phyloP scores from a whole-genome alignment of 371 early-diverging fungal genomes.

The Apophysomyces sp. region DNA sequence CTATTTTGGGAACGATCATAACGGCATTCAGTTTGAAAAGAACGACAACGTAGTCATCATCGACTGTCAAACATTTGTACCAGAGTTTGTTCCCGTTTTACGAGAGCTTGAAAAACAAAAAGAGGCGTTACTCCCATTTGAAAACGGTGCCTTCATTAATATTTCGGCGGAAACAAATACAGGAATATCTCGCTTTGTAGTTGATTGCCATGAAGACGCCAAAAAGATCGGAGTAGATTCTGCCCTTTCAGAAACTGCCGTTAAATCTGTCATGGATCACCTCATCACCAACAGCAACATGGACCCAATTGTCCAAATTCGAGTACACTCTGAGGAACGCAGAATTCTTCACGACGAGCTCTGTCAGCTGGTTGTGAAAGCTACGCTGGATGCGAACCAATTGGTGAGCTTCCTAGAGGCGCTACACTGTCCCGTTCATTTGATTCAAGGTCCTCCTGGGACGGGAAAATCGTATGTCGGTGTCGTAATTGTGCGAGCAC shows the following conservation, averaged over 20 bases:
- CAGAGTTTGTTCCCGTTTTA: neutral
- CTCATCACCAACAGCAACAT: neutral
- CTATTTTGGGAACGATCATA: neutral
- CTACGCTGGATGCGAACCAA: neutral
- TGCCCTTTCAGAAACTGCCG: neutral
- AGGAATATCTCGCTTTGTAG: neutral
- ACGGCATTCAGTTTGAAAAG: neutral
- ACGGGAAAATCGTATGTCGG: neutral
- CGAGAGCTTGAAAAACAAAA: neutral
- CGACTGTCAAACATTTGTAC: neutral
- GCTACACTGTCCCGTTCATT: neutral
- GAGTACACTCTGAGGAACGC: neutral
- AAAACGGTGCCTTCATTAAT: neutral
- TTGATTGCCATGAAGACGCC: neutral
- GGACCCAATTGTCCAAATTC: neutral
- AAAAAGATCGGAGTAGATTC: neutral
- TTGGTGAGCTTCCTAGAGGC: neutral
- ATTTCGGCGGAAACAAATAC: neutral
- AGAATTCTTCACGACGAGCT: neutral
- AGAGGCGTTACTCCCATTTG: neutral
- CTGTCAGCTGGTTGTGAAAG: neutral
- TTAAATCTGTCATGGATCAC: neutral
- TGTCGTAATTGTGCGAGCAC: neutral
- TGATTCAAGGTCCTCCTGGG: neutral
- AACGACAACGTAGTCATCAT: neutral